Evolutionary conservation across 2,329 filamentous ascomycete genomes (phyloP), one percentile per base, ranked within the genome.

Genomic region (Endocalyx cinctus): DNA sequence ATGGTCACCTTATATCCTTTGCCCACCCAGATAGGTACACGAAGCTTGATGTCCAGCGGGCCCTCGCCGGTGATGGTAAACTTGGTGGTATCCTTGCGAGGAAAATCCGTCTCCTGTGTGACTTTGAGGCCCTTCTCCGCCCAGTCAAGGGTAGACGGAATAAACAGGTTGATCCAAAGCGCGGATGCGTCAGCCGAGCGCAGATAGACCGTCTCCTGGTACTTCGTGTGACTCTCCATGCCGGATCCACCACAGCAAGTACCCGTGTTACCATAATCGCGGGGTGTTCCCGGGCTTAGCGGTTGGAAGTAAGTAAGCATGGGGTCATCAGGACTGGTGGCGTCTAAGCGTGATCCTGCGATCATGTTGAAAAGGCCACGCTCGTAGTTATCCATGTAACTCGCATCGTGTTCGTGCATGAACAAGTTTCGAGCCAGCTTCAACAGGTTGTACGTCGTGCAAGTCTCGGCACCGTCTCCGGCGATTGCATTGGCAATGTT

Each of bases 361-460:
- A 58, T 58, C 46, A 55, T 54, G 39, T 58, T 58, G 38, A 55
- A 57, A 13, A 57, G 30, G 6, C 55, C 52, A 12, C 54, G 52
- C 41, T 58, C 55, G 34, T 58, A 58, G 38, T 47, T 45, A 36
- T 58, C 55, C 55, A 58, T 58, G 41, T 56, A 58, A 3, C 48
- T 45, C 4, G 52, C 52, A 17, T 57, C 46, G 29, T 56, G 52
- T 20, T 57, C 47, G 31, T 58, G 52, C 17, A 57, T 5, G 34
- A 58, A 58, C 7, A 58, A 41, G 26, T 57, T 55, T 3, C 54
- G 44, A 4, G 46, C 55, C 28, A 58, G 40, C 44, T 58, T 58
- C 36, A 58, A 47, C 41, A 52, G 29, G 31, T 58, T 57, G 41
- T 58, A 57, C 6, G 51, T 43, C 1, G 55, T 57, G 27, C 55